phyloP scores from a whole-genome alignment of 2,329 filamentous ascomycete species.

The Ascochyta fabae region DNA sequence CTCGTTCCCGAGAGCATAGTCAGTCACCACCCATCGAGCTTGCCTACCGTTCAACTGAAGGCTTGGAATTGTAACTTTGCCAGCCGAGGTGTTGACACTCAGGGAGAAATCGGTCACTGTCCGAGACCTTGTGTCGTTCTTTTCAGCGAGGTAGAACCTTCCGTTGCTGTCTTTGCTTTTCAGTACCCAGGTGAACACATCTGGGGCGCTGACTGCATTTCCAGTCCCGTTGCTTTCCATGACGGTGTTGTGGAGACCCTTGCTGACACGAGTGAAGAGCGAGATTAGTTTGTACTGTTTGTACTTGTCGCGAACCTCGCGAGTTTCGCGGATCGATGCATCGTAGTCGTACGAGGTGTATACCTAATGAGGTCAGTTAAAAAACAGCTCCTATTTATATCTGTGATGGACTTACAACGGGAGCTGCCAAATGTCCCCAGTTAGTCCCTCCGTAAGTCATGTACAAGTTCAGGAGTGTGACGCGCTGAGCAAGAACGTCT shows the following conservation, averaged over 20 bases:
- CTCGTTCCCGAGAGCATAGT: constrained; percentile 58
- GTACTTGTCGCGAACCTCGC: constrained; percentile 60
- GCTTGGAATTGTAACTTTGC: constrained; percentile 52
- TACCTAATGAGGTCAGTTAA: constrained; percentile 38
- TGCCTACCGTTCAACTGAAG: constrained; percentile 60
- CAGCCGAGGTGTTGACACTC: constrained; percentile 57
- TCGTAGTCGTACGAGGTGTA: constrained; percentile 57
- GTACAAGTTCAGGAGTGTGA: constrained; percentile 59
- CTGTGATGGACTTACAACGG: constrained; percentile 27
- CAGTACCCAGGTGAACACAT: constrained; percentile 60
- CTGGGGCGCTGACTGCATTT: constrained; percentile 49
- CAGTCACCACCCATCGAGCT: constrained; percentile 62
- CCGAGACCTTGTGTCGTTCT: constrained; percentile 54
- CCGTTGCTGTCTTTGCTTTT: constrained; percentile 58
- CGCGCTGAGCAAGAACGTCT: constrained; percentile 60
- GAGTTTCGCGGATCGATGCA: constrained; percentile 61
- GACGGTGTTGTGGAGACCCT: constrained; percentile 58
- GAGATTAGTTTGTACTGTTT: constrained; percentile 63
- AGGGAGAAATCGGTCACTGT: constrained; percentile 56
- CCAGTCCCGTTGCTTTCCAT: constrained; percentile 64
- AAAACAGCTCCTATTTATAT: neutral
- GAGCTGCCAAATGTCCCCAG: constrained; percentile 58
- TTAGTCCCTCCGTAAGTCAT: constrained; percentile 64
- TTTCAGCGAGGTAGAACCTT: constrained; percentile 60
- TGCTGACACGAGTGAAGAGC: constrained; percentile 61